A percentile compares a stretch with the other conserved stretches of the same genome.
These are phyloP conservation scores for Sphagnurus paluster DNA, from an alignment of 1,284 basidiomycete genomes.

Conservation along the genomic window DNA sequence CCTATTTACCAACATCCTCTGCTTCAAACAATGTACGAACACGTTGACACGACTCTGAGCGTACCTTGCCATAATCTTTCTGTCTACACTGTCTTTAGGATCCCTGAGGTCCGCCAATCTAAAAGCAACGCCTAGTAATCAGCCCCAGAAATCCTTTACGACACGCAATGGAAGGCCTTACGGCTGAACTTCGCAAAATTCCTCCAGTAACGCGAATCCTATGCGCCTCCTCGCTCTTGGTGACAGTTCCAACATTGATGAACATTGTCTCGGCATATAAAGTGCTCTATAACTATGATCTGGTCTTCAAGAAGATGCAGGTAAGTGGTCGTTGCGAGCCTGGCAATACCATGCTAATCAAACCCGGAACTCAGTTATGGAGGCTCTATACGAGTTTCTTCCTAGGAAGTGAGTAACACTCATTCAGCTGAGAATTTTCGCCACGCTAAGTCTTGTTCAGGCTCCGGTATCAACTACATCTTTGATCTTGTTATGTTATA, in stretches of 20 bases:
- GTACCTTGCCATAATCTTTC: too few species aligned
- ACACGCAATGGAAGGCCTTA: conserved; percentile 35
- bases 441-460: conserved; percentile 31
- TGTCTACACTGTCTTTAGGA: too few species aligned
- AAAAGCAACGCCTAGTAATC: background rate
- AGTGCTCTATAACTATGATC: conserved; percentile 55
- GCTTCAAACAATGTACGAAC: too few species aligned
- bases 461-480: conserved; percentile 58
- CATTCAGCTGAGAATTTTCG: background rate
- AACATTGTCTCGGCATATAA: conserved; percentile 55
- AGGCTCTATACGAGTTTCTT: conserved; percentile 79
- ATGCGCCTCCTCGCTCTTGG: conserved; percentile 56
- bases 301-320: conserved; percentile 51
- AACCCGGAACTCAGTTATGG: conserved; percentile 63
- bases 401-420: conserved; percentile 57
- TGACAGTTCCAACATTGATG: conserved; percentile 65
- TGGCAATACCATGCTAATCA: background rate
- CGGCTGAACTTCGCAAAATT: conserved; percentile 74
- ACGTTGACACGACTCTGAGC: too few species aligned
- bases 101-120: too few species aligned
- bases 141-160: background rate
- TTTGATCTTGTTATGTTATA: conserved; percentile 81
- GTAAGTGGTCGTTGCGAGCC: conserved; percentile 31
- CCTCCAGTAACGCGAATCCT: conserved; percentile 84
- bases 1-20: too few species aligned